Base-by-base conservation (phyloP, 495 filamentous ascomycete genomes). In the Tuber magnatum region DNA sequence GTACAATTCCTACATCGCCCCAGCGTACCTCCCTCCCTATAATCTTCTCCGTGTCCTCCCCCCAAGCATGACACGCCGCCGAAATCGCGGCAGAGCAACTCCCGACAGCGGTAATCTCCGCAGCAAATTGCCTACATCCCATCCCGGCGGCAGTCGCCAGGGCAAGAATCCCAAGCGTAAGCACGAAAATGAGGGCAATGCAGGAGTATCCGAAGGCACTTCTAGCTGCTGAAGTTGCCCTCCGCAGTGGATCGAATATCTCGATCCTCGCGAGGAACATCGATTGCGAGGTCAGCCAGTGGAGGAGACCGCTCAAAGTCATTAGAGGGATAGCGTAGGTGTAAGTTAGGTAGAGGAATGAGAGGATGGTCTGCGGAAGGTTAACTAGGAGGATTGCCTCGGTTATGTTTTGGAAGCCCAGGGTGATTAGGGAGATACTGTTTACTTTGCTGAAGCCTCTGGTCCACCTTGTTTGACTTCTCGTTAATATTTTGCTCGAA, bases 251-350 rank as follows among this genome's bases (percentile, higher is more conserved):
- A 68, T 39, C 72, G 81, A 69, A 4, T 79, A 77, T 68, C 72
- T 39, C n/a, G 12, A 85, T 74, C 0, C 76, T 77, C 5, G 79
- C 79, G 8, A 85, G 79, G 73, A 85, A 87, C 0, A 86, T 71
- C 24, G 83, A 83, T 69, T 87, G 84, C 0, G 85, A 86, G n/a
- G 84, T 76, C 0, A 86, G 81, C 85, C 85, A 87, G 74, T 87
- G 85, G 6, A 85, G 75, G 2, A 81, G 2, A 0, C 76, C 78
- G 16, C 80, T 81, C 44, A 70, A 24, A 6, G 77, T 38, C 32
- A 82, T 76, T 7, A 86, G 72, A 0, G 85, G 85, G 14, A 86
- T 43, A 3, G 78, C 80, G 69, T 85, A 86, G 16, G 81, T 75
- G 16, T 84, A 46, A 2, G 43, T 5, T 46, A 46, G 5, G 18